phyloP scores from a whole-genome alignment of 2,329 filamentous ascomycete genomes.

The Penicillium polonicum region DNA sequence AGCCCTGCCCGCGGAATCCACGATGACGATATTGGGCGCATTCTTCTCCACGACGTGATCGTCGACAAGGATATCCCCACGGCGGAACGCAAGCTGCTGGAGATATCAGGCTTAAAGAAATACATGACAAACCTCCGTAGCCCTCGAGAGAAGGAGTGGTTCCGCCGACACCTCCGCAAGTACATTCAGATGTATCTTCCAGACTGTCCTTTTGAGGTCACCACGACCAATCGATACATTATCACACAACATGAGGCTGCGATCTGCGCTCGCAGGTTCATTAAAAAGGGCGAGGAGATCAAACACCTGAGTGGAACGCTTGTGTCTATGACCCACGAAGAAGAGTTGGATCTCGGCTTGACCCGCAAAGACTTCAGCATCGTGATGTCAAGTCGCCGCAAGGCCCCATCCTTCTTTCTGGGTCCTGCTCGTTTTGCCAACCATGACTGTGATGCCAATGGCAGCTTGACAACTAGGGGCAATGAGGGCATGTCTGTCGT shows the following conservation, averaged over 20 bases:
- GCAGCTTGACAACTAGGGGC: slow-evolving; percentile 77
- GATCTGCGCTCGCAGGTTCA: slow-evolving; percentile 74
- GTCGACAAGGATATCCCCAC: slow-evolving; percentile 68
- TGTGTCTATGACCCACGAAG: slow-evolving; percentile 86
- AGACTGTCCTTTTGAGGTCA: slow-evolving; percentile 93
- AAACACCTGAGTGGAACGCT: slow-evolving; percentile 90
- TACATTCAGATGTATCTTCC: slow-evolving; percentile 92
- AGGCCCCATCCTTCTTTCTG: slow-evolving; percentile 86
- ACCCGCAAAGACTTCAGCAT: slow-evolving; percentile 95
- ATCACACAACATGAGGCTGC: slow-evolving; percentile 87
- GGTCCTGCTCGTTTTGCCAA: slow-evolving; percentile 96
- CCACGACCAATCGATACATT: slow-evolving; percentile 90
- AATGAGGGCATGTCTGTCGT: slow-evolving; percentile 88
- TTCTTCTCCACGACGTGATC: slow-evolving; percentile 66
- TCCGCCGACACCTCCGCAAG: slow-evolving; percentile 77
- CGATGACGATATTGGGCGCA: slow-evolving; percentile 60
- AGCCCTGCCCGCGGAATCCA: slow-evolving; percentile 77
- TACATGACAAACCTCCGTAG: slow-evolving; percentile 68
- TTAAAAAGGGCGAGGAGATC: slow-evolving; percentile 79
- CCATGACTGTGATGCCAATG: slow-evolving; percentile 94
- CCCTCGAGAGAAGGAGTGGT: slow-evolving; percentile 80
- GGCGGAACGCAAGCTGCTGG: slow-evolving; percentile 71
- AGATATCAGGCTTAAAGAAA: slow-evolving; percentile 69
- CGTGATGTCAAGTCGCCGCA: slow-evolving; percentile 88
- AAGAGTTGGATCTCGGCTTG: slow-evolving; percentile 76